Percentiles rank a stretch among this genome's conserved stretches.
These are phyloP conservation scores for Lactarius deliciosus DNA, from an alignment of 768 basidiomycete genomes.

Conservation along the genomic window DNA sequence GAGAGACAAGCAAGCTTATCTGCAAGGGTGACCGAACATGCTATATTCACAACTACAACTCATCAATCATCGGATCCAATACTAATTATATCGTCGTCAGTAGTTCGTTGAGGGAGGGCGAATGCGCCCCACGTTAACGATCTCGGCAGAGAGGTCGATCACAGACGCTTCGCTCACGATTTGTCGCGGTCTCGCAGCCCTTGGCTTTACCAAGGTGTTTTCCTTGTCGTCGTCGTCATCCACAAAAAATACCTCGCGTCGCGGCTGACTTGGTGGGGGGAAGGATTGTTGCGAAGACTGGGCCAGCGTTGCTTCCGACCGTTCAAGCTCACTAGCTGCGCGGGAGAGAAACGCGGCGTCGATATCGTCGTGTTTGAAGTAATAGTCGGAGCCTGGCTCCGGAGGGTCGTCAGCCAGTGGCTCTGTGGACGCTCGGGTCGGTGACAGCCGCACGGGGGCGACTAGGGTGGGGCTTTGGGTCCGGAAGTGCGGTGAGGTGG, in stretches of 20 bases:
- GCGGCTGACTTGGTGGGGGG: constrained; percentile 19
- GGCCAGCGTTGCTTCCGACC: constrained; percentile 29
- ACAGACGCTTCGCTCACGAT: constrained; percentile 36
- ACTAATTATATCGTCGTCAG: constrained; percentile 23
- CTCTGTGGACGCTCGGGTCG: constrained; percentile 19
- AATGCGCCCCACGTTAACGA: constrained; percentile 6
- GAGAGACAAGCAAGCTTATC: neutral
- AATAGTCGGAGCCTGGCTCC: constrained; percentile 34
- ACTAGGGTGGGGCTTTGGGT: neutral
- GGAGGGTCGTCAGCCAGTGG: constrained; percentile 21
- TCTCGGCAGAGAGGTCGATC: constrained; percentile 56
- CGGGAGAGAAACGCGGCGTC: constrained; percentile 44
- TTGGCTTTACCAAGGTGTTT: constrained; percentile 52
- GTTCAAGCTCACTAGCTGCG: constrained; percentile 37
- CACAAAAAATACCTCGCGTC: constrained; percentile 43
- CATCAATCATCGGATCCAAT: constrained; percentile 24
- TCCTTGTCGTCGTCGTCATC: constrained; percentile 60
- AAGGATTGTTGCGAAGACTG: constrained; percentile 20
- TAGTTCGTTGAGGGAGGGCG: neutral
- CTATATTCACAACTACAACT: neutral
- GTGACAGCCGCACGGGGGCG: constrained; percentile 15
- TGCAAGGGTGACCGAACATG: neutral
- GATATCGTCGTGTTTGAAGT: constrained; percentile 39
- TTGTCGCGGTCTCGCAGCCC: constrained; percentile 45
- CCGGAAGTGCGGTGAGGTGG: constrained; percentile 16